phyloP scores from a whole-genome alignment of 2,329 filamentous ascomycete genomes.

The Cercospora berteroae region DNA sequence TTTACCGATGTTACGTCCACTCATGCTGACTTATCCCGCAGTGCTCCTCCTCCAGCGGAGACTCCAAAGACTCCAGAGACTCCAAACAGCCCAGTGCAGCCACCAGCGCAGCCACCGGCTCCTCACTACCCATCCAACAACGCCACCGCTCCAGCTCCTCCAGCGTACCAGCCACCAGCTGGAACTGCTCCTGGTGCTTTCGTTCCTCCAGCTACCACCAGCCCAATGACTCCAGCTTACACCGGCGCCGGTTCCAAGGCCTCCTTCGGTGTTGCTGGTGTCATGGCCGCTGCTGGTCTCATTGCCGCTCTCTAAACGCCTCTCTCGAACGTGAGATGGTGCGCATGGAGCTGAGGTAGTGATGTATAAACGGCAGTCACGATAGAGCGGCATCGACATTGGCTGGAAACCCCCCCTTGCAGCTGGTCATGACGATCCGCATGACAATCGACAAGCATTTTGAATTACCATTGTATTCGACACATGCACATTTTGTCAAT shows the following conservation, averaged over 20 bases:
- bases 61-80: conserved; percentile 3
- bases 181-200: conserved; percentile 13
- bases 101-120: conserved; percentile 11
- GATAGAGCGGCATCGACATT: conserved; percentile 1
- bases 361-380: conserved; percentile 8
- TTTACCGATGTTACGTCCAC: neutral
- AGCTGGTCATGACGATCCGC: neutral
- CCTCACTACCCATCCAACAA: conserved; percentile 18
- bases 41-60: conserved; percentile 8
- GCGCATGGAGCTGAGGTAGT: neutral
- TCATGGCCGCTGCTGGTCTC: conserved; percentile 27
- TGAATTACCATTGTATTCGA: conserved; percentile 9
- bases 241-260: conserved; percentile 27
- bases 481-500: conserved; percentile 10
- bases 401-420: neutral
- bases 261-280: conserved; percentile 25
- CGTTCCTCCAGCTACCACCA: conserved; percentile 16
- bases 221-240: conserved; percentile 20
- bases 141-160: conserved; percentile 12
- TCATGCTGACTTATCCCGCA: conserved; percentile 8
- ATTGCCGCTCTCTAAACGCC: conserved; percentile 27
- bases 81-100: conserved; percentile 2
- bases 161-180: conserved; percentile 3
- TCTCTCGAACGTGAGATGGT: neutral
- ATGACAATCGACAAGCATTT: conserved; percentile 10